Conservation (phyloP, 192 early-diverging fungal genomes). For the Gamsiella multidivaricata region DNA sequence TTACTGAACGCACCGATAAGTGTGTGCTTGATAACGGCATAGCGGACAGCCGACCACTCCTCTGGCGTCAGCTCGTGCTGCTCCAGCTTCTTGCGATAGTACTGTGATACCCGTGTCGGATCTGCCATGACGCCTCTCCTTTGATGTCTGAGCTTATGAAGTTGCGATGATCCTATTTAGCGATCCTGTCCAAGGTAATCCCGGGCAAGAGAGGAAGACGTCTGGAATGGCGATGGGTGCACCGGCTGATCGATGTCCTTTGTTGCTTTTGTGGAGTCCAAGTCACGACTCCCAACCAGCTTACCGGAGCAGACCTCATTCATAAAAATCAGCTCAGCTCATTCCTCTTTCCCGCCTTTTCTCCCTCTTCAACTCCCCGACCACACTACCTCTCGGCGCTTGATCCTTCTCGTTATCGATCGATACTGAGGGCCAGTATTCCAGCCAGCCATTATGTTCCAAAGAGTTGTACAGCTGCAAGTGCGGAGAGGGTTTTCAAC, state of each 20-base stretch:
- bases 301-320: no score
- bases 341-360: background rate
- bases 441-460: no score
- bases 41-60: constrained; percentile 45
- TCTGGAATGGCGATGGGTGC: no score
- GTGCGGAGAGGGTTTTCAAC: background rate
- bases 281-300: background rate
- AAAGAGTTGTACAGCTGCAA: background rate
- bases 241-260: no score
- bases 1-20: constrained; percentile 17
- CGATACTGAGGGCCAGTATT: no score
- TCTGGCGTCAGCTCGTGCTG: constrained; percentile 46
- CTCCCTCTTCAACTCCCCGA: background rate
- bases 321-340: no score
- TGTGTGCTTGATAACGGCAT: constrained; percentile 43
- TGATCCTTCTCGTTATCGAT: no score
- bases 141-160: background rate
- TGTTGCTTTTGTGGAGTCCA: no score
- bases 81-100: constrained; percentile 48
- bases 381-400: no score
- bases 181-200: no score
- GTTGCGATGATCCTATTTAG: background rate
- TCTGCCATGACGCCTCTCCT: constrained; percentile 11
- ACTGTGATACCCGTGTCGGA: constrained; percentile 24
- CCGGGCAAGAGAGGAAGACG: no score